These are phyloP conservation scores for Wickerhamiella parazyma DNA, from an alignment of 805 yeast species.

Conservation along the genomic window DNA sequence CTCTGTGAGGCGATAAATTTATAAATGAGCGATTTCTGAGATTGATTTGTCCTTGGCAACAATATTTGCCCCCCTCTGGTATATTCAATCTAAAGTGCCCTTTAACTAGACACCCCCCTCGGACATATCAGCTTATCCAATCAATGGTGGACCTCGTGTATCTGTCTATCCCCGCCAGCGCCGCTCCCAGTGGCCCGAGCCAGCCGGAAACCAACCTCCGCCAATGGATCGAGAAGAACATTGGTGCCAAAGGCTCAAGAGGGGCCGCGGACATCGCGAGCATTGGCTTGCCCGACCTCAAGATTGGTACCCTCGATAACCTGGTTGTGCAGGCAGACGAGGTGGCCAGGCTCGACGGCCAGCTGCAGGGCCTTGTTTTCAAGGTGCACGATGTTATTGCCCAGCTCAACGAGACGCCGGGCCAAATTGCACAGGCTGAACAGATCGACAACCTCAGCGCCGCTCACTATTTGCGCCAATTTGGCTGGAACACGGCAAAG, in stretches of 20 bases:
- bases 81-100: too few relatives aligned
- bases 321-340: conserved; percentile 87
- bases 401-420: conserved; percentile 33
- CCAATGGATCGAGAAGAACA: conserved; percentile 23
- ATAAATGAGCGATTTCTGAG: too few relatives aligned
- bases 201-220: conserved; percentile 28
- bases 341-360: conserved; percentile 66
- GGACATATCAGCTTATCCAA: not conserved
- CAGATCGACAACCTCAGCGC: conserved; percentile 40
- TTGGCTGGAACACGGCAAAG: conserved; percentile 80
- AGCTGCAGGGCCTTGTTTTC: conserved; percentile 49
- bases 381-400: conserved; percentile 67
- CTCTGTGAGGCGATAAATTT: too few relatives aligned
- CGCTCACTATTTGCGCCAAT: conserved; percentile 53
- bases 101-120: too few relatives aligned
- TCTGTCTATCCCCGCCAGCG: conserved; percentile 41
- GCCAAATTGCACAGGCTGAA: conserved; percentile 34
- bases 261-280: conserved; percentile 32
- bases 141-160: conserved; percentile 20
- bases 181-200: conserved; percentile 25
- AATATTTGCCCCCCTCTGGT: too few relatives aligned
- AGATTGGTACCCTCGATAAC: conserved; percentile 88
- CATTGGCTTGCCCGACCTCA: conserved; percentile 66
- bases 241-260: conserved; percentile 22
- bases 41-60: too few relatives aligned